These are phyloP conservation scores for Yarrowia galli DNA, from an alignment of 1,139 yeast species.

Conservation along the genomic window DNA sequence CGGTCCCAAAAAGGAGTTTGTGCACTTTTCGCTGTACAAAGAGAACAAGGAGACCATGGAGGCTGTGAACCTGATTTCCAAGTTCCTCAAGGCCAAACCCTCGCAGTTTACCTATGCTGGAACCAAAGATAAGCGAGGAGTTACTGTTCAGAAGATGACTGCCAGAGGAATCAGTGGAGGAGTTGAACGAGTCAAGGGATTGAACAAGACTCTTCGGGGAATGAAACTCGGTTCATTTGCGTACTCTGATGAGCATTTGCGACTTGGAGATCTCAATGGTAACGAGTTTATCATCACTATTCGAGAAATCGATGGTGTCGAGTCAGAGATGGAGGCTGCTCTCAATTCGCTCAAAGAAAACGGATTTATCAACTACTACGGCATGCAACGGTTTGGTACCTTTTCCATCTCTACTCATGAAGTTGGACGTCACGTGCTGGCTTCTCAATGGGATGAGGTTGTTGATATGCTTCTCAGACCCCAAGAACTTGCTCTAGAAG, in stretches of 20 bases:
- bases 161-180: constrained; percentile 75
- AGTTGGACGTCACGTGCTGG: constrained; percentile 75
- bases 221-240: constrained; percentile 77
- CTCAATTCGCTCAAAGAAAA: constrained; percentile 64
- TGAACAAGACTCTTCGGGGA: constrained; percentile 78
- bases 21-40: constrained; percentile 84
- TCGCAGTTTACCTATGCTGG: constrained; percentile 84
- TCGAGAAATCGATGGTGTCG: constrained; percentile 62
- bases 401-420: constrained; percentile 90
- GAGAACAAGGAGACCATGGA: constrained; percentile 99
- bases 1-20: constrained; percentile 57
- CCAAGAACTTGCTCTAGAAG: constrained; percentile 84
- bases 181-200: constrained; percentile 77
- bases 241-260: constrained; percentile 68
- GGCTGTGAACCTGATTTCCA: constrained; percentile 76
- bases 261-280: constrained; percentile 84
- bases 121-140: constrained; percentile 95
- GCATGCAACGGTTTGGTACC: constrained; percentile 98
- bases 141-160: constrained; percentile 84
- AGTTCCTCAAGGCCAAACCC: constrained; percentile 74
- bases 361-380: constrained; percentile 93
- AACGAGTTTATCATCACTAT: constrained; percentile 87
- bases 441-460: constrained; percentile 80
- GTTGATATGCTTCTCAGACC: constrained; percentile 80
- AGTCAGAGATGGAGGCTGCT: constrained; percentile 56